Percentiles rank a stretch among this genome's conserved stretches.
These are phyloP conservation scores for Cryptococcus depauperatus DNA, from an alignment of 1,284 basidiomycete genomes.

Conservation along the genomic window DNA sequence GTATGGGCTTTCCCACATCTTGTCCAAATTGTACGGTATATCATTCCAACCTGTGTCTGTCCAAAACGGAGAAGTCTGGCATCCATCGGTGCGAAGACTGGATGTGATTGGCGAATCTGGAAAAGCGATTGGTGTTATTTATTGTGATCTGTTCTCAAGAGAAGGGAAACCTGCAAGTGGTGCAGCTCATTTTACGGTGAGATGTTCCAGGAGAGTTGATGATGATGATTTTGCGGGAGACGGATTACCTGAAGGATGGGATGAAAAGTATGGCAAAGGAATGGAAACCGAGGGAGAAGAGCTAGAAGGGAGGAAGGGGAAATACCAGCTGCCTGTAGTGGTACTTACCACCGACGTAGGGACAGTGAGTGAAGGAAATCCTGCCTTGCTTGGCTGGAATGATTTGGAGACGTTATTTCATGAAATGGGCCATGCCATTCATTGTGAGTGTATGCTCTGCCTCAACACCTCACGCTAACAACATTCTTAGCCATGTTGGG, in stretches of 20 bases:
- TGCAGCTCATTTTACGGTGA: slow-evolving; percentile 94
- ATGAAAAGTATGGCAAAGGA: slow-evolving; percentile 28
- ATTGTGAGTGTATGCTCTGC: slow-evolving; percentile 62
- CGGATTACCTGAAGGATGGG: slow-evolving; percentile 33
- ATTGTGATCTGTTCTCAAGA: slow-evolving; percentile 81
- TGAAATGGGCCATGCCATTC: slow-evolving; percentile 99
- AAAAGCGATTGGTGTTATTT: slow-evolving; percentile 88
- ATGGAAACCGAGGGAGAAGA: slow-evolving; percentile 32
- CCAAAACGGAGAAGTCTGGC: slow-evolving; percentile 76
- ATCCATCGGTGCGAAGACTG: slow-evolving; percentile 74
- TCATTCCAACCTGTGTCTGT: slow-evolving; percentile 60
- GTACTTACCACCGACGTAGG: slow-evolving; percentile 89
- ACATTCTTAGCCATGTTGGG: slow-evolving; percentile 83
- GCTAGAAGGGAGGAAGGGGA: slow-evolving; percentile 52
- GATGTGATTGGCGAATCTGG: slow-evolving; percentile 74
- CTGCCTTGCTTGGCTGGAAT: slow-evolving; percentile 78
- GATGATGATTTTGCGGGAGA: slow-evolving; percentile 74
- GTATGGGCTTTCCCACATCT: slow-evolving; percentile 74
- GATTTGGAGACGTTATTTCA: slow-evolving; percentile 94
- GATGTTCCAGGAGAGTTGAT: slow-evolving; percentile 84
- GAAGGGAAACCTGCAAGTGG: slow-evolving; percentile 70
- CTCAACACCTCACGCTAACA: not conserved
- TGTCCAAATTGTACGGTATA: slow-evolving; percentile 75
- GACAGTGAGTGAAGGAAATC: slow-evolving; percentile 50
- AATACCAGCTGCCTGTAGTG: slow-evolving; percentile 81